Evolutionary conservation across 108 stramenopile genomes (phyloP), one percentile per base, ranked within the genome.

Genomic region (Parietichytrium sp.): DNA sequence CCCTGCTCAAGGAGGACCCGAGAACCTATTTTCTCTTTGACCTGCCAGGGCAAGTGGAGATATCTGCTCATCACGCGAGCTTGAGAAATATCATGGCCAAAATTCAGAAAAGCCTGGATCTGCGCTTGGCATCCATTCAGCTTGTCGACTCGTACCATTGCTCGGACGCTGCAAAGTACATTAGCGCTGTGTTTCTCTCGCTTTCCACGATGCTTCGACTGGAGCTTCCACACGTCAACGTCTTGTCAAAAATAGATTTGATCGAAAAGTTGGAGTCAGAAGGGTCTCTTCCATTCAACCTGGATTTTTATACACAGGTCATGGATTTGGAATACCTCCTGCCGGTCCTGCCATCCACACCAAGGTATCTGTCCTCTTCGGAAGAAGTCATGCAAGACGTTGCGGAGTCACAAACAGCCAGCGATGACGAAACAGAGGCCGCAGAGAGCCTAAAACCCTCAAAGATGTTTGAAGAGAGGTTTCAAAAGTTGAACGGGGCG

Each of bases 11-110:
- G 15, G 61, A 42, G n/a, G 45, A 72, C 10, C 10, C 20, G 33
- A 33, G 61, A 48, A 18, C 84, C 4, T 98, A 99, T 84, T 54
- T 98, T 18, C 81, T 99, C 4, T 91, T 99, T 47, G 98, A 99
- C 86, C 89, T 94, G 36, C 98, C 98, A 6, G 98, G 98, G 25
- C 98, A 99, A 87, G 93, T 95, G 51, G 98, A 99, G 86, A 81
- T 99, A 48, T 97, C 93, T 78, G 95, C 96, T 20, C 96, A 99
- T 83, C 87, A 91, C 26, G 86, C 81, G 13, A 85, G 89, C 27
- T 86, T 98, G 1, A 90, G 89, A 30, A 82, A 86, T 23, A 52
- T 97, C 7, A 83, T 97, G 25, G 54, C 88, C 25, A 61, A 88
- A 48, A 84, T 99, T 3, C 85, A 88, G 42, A 84, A 88, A 78